Percentiles rank a stretch among this genome's conserved stretches.
phyloP scores from a whole-genome alignment of 2,329 filamentous ascomycete species.

The Stemphylium vesicarium region DNA sequence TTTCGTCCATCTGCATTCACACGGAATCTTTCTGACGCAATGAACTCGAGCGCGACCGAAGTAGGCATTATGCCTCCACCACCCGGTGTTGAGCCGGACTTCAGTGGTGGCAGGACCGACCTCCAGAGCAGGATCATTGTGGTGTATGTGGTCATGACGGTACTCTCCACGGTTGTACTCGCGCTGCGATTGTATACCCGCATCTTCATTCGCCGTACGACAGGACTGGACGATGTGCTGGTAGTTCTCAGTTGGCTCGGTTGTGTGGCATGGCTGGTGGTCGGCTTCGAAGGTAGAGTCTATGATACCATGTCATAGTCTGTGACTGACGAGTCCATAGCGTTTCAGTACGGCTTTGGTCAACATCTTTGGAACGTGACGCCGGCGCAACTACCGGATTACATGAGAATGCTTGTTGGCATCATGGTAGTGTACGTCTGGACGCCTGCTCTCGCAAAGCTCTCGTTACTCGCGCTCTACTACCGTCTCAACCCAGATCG shows the following conservation, averaged over 20 bases:
- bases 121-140: conserved; percentile 19
- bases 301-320: background rate
- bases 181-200: conserved; percentile 26
- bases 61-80: conserved; percentile 18
- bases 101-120: conserved; percentile 17
- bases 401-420: conserved; percentile 19
- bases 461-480: conserved; percentile 29
- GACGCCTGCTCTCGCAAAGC: conserved; percentile 29
- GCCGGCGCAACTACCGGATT: conserved; percentile 9
- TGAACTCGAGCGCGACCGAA: conserved; percentile 6
- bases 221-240: conserved; percentile 22
- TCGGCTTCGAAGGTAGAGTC: conserved; percentile 17
- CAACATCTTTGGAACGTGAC: conserved; percentile 28
- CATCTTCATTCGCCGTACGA: conserved; percentile 13
- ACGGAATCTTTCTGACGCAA: background rate
- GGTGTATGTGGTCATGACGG: conserved; percentile 19
- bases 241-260: conserved; percentile 23
- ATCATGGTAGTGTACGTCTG: conserved; percentile 28
- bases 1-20: background rate
- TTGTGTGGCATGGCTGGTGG: conserved; percentile 22
- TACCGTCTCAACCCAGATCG: conserved; percentile 22
- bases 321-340: conserved; percentile 8
- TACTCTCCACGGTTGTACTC: conserved; percentile 18
- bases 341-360: conserved; percentile 27
- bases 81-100: conserved; percentile 7